A percentile compares a stretch with the other conserved stretches of the same genome.
phyloP scores from a whole-genome alignment of 2,329 filamentous ascomycete genomes.

The Neocucurbitaria cava region DNA sequence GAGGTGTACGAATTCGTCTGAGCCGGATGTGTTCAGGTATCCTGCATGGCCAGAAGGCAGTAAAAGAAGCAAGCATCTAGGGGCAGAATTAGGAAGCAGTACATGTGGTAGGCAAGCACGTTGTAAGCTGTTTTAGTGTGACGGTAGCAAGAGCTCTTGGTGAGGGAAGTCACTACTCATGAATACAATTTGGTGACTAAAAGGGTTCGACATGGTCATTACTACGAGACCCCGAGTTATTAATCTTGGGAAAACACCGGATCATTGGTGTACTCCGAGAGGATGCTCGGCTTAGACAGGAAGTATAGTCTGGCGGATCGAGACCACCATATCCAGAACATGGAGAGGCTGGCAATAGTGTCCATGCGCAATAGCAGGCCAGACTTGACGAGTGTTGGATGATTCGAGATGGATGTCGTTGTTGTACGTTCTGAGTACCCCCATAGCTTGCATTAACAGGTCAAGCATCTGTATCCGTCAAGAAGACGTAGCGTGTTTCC shows the following conservation, averaged over 20 bases:
- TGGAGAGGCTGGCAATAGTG: no score
- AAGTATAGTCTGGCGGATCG: background rate
- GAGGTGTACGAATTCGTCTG: background rate
- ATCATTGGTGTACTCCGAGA: no score
- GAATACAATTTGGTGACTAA: background rate
- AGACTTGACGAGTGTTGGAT: no score
- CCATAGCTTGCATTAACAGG: no score
- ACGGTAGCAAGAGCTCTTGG: background rate
- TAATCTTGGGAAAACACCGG: background rate
- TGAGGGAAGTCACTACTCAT: background rate
- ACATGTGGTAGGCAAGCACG: background rate
- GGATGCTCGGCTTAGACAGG: no score
- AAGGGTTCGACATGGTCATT: background rate
- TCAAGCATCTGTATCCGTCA: no score
- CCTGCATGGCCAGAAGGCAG: background rate
- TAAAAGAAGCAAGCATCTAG: background rate
- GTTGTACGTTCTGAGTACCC: no score
- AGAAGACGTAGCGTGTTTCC: no score
- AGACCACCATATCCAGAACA: no score
- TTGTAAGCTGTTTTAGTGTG: background rate
- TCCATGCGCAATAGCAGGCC: no score
- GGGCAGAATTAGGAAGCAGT: background rate
- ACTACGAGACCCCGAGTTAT: background rate
- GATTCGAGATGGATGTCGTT: no score
- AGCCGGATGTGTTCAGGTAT: background rate